Evolutionary conservation across 257 asterid genomes (phyloP), one percentile per base, ranked within the genome.

Genomic region (Solanum chaucha): DNA sequence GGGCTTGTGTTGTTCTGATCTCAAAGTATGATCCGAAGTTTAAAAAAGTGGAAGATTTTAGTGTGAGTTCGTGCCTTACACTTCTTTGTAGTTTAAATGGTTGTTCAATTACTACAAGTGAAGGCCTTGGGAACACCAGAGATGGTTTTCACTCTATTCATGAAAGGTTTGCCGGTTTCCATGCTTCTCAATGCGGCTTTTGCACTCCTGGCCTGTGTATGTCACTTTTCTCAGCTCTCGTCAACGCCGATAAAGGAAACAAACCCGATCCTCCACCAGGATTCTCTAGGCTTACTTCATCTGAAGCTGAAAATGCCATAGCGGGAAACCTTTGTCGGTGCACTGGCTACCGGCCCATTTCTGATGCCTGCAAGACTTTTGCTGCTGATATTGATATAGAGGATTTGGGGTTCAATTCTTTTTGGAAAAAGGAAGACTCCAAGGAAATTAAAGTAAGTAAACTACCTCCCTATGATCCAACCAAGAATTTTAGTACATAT

Each of bases 161-260:
- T 87, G 91, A 94, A 91, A 89, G 98, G 20, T 92, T 95, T 88
- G 87, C 97, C 3, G 98, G 96, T 35, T 95, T 95, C 84, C 94
- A 95, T 84, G 97, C 97, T 85, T 92, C 98, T 87, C 98, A 95
- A 61, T 95, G 98, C 86, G 98, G 98, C 44, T 95, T 89, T 84
- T 95, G 98, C 92, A 95, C 94, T 36, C 97, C 98, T 15, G 98
- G 98, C 77, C 90, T 95, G 93, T 95, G 97, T 88, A 85, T 95
- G 90, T 95, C 98, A 8, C 86, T 95, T 59, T 94, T 88, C 91
- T 91, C 98, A 24, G 94, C 96, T 10, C 94, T 94, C n/a, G 89
- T 87, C 20, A 90, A 93, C 58, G 94, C 94, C 2, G 93, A 94
- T 19, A 92, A 92, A 28, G 88, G 87, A 30, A 40, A 89, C 34